Evolutionary conservation across 352 stramenopile genomes (phyloP), one percentile per base, ranked within the genome.

Genomic region (Phytophthora litchii): DNA sequence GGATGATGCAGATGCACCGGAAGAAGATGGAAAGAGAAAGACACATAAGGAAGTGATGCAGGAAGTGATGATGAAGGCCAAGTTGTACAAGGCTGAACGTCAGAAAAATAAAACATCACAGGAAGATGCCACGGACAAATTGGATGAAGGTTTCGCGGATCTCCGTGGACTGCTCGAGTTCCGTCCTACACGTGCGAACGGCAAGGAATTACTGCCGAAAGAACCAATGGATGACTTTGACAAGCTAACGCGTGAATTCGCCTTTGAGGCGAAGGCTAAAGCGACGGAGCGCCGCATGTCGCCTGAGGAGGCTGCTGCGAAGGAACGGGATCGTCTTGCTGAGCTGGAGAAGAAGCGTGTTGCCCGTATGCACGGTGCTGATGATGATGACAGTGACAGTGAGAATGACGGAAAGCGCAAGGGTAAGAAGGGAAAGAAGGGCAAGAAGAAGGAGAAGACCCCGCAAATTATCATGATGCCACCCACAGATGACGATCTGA

Each of bases 221-320:
- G 71, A 88, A 1, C 70, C 72, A 7, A 80, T 91, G 67, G 91
- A 97, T 40, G 84, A 93, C 25, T 97, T 97, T 48, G 87, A 95
- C 45, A 86, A 86, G 40, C 69, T 92, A 8, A 89, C 89, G 45
- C 70, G 74, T 7, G 81, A 92, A 60, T 76, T 95, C 21, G 82
- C 85, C 71, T 97, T 97, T 59, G 92, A 98, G 48, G 80, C 81
- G n/a, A 97, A 97, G 69, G 88, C 89, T 0, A 91, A 96, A 45
- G 95, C 96, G 4, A 97, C 88, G 14, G 95, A 99, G 70, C 85
- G 96, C 17, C 96, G 90, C 0, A 95, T 98, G 83, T 98, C 93
- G 25, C 83, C 89, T 0, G 96, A 99, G 69, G 96, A 99, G 62
- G 83, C 91, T 23, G 96, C 94, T 49, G 89, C 95, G 61, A 92